Evolutionary conservation across 768 basidiomycete genomes (phyloP), one percentile per base, ranked within the genome.

Genomic region (Pisolithus tinctorius): DNA sequence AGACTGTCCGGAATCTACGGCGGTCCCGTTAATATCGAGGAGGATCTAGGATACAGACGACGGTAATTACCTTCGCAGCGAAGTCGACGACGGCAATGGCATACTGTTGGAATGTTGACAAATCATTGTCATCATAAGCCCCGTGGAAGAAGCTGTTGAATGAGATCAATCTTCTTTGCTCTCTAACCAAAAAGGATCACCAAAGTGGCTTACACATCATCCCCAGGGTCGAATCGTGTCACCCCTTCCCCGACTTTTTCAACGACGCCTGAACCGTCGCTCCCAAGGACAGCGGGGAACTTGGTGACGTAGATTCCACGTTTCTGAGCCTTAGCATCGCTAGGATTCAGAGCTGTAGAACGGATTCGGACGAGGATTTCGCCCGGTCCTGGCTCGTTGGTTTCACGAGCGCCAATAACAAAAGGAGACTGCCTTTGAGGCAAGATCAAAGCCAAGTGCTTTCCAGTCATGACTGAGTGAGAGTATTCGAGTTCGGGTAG

Each of bases 231-330:
- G 59, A 80, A 75, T 30, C 66, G 65, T 13, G 64, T 69, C 7
- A 83, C 80, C 1, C 73, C 76, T 50, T 75, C 73, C 2, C 81
- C 82, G 42, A 82, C 67, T 30, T 66, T 71, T 23, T 71, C 74
- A 6, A 83, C 74, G 1, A 73, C 70, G 4, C 82, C 82, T 38
- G 81, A 75, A 31, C 70, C 67, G 47, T 83, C 81, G 8, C 60
- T 65, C 1, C 81, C 81, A 0, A 76, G 51, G 1, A 81, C 63
- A 4, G 71, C 71, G 11, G 77, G 81, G 54, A 65, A 81, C 16
- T 68, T 55, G 23, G 69, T 66, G 38, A 74, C 60, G 49, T 70
- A 69, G 26, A 67, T 55, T 2, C 69, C 71, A 45, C 65, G 66
- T 45, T 63, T 70, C 50, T 75, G 76, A 26, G 79, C 68, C 58